Conservation (phyloP, 1,284 basidiomycete species). For the Mycosarcoma mackinlayi region DNA sequence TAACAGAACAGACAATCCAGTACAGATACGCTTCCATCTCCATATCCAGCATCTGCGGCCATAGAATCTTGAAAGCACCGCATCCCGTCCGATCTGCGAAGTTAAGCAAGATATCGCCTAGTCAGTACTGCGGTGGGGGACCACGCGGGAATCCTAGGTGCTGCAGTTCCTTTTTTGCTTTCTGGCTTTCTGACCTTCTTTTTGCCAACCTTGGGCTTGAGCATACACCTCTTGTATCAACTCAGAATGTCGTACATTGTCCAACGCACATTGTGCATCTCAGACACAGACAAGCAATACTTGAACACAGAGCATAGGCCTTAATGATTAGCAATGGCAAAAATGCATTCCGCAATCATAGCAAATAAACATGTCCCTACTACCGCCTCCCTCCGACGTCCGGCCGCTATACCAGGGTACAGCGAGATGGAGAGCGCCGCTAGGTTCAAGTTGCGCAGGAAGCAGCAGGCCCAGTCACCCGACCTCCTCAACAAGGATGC, state of each 20-base stretch:
- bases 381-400: constrained; percentile 55
- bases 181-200: neutral
- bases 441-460: constrained; percentile 56
- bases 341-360: no score
- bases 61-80: constrained; percentile 82
- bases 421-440: constrained; percentile 53
- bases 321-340: no score
- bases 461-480: constrained; percentile 34
- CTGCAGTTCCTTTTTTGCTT: constrained; percentile 73
- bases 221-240: no score
- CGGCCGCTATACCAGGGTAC: constrained; percentile 30
- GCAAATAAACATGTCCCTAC: constrained; percentile 39
- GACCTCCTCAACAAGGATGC: constrained; percentile 17
- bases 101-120: constrained; percentile 81
- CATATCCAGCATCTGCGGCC: constrained; percentile 74
- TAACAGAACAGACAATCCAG: no score
- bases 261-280: no score
- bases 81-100: constrained; percentile 84
- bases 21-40: neutral
- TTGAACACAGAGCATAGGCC: no score
- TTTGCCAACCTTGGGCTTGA: no score
- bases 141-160: constrained; percentile 84
- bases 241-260: no score
- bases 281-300: no score
- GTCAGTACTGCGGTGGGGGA: constrained; percentile 87